Conservation (phyloP, 2,329 filamentous ascomycete species). For the Fusarium ramigenum region DNA sequence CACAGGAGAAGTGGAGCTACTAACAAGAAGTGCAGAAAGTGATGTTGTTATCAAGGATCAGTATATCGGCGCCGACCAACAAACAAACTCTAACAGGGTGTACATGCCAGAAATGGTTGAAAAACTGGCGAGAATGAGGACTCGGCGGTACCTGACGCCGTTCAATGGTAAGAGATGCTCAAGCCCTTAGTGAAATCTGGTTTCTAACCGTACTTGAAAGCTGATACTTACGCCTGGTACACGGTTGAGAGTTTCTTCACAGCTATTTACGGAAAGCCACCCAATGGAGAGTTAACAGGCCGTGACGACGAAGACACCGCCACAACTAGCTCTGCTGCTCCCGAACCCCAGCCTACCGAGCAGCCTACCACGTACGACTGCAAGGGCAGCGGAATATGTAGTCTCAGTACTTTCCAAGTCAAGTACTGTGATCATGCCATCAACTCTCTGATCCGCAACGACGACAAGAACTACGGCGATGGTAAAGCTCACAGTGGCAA, state of each 20-base stretch:
- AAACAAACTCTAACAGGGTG: background rate
- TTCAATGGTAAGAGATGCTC: background rate
- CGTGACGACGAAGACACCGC: background rate
- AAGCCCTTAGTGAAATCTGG: accelerated
- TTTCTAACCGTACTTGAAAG: background rate
- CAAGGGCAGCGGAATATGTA: background rate
- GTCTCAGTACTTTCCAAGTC: background rate
- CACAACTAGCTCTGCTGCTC: background rate
- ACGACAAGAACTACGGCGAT: background rate
- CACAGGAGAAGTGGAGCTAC: background rate
- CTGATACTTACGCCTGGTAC: background rate
- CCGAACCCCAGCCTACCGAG: background rate
- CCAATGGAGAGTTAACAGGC: background rate
- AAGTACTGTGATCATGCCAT: background rate
- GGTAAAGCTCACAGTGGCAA: background rate
- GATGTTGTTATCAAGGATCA: background rate
- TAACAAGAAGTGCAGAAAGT: background rate
- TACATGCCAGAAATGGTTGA: background rate
- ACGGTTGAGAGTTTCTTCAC: background rate
- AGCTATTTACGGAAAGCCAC: background rate
- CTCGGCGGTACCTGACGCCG: background rate
- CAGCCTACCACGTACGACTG: background rate
- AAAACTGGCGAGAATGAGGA: background rate
- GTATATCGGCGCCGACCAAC: background rate
- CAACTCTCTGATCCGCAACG: background rate